Conservation (phyloP, 2,329 filamentous ascomycete genomes). For the Parastagonospora nodorum region DNA sequence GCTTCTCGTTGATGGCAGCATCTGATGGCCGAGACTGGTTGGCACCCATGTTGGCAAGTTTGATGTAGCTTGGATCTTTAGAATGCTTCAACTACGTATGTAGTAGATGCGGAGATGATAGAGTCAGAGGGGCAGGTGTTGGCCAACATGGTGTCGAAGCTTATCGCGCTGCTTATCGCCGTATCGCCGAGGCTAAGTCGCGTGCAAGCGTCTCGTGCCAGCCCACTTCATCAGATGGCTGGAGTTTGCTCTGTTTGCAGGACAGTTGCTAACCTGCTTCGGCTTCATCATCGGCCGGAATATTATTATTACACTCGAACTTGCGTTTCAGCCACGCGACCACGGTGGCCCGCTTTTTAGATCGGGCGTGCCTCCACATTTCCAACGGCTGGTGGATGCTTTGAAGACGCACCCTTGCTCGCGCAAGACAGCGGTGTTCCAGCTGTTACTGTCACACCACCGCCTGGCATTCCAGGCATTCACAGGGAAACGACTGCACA, state of each 20-base stretch:
- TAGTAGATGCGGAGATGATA: slow-evolving; percentile 3
- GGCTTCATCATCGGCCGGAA: neutral
- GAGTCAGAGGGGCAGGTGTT: slow-evolving; percentile 2
- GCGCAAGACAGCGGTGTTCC: neutral
- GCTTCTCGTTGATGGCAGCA: slow-evolving; percentile 45
- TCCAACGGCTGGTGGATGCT: slow-evolving; percentile 5
- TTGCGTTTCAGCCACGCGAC: slow-evolving; percentile 3
- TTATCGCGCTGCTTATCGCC: slow-evolving; percentile 21
- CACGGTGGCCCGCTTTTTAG: neutral
- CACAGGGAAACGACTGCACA: neutral
- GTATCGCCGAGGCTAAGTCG: slow-evolving; percentile 1
- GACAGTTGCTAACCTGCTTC: too few species aligned
- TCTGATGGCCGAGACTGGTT: slow-evolving; percentile 43
- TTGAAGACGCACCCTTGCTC: neutral
- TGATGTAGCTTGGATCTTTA: too few species aligned
- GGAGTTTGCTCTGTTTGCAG: slow-evolving; percentile 1
- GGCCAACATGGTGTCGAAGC: slow-evolving; percentile 17
- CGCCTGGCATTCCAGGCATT: neutral
- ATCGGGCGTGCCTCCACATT: slow-evolving; percentile 4
- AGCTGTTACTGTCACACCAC: neutral
- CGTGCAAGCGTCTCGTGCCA: slow-evolving; percentile 25
- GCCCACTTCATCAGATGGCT: slow-evolving; percentile 5
- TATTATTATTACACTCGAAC: neutral
- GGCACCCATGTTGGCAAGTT: slow-evolving; percentile 35
- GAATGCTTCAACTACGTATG: neutral